Conservation (phyloP, 1,284 basidiomycete species). For the Papiliotrema fonsecae region DNA sequence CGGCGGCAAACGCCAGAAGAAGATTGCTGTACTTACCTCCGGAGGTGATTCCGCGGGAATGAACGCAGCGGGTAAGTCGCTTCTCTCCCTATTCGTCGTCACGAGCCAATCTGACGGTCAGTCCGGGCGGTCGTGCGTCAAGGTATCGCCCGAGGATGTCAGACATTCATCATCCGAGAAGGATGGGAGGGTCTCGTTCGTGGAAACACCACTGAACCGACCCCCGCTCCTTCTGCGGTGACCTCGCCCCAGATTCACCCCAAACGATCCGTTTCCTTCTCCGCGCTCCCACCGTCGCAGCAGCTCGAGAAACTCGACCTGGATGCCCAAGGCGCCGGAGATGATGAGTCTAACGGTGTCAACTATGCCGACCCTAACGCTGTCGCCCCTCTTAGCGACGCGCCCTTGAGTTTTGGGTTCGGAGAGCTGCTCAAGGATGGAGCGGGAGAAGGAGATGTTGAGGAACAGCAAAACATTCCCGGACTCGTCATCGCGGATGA, state of each 20-base stretch:
- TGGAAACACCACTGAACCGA: constrained; percentile 51
- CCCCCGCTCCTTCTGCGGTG: constrained; percentile 19
- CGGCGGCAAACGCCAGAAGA: constrained; percentile 34
- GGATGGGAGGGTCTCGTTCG: constrained; percentile 88
- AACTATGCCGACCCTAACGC: constrained; percentile 26
- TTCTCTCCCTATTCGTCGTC: neutral
- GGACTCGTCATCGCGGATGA: constrained; percentile 42
- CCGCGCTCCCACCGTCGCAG: constrained; percentile 35
- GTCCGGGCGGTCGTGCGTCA: constrained; percentile 86
- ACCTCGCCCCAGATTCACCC: constrained; percentile 24
- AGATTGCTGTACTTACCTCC: constrained; percentile 87
- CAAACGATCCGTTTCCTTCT: constrained; percentile 28
- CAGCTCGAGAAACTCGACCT: constrained; percentile 31
- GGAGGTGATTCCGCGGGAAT: constrained; percentile 97
- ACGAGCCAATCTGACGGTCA: constrained; percentile 12
- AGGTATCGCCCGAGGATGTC: constrained; percentile 86
- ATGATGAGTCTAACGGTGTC: constrained; percentile 16
- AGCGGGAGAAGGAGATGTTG: constrained; percentile 63
- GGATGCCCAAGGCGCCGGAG: constrained; percentile 12
- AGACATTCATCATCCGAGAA: constrained; percentile 89
- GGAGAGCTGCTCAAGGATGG: constrained; percentile 85
- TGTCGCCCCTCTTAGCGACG: constrained; percentile 33
- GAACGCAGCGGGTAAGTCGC: constrained; percentile 66
- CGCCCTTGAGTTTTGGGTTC: constrained; percentile 75
- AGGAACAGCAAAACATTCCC: constrained; percentile 30